Evolutionary conservation across 306 rosid species (phyloP).

Genomic region (Quercus suber): DNA sequence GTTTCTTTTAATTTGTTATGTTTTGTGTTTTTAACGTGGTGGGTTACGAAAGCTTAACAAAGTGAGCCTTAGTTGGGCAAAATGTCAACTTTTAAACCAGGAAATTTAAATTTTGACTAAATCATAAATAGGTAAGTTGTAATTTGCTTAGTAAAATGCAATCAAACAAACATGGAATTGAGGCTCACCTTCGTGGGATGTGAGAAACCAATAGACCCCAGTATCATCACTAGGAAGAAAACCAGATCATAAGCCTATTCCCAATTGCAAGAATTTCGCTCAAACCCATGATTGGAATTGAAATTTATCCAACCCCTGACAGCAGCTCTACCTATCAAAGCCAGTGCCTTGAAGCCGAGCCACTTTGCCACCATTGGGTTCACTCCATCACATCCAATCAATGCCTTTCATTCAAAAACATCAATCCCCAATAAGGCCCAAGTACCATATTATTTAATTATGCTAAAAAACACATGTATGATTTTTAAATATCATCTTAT

Average conservation of each 20-base stretch:
- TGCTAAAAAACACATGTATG: too few relatives aligned
- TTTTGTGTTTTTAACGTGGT: too few relatives aligned
- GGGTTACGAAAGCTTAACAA: too few relatives aligned
- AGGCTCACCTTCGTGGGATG: slow-evolving; percentile 47
- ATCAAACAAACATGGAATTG: not conserved
- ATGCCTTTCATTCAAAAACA: slow-evolving; percentile 32
- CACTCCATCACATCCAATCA: slow-evolving; percentile 88
- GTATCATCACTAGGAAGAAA: slow-evolving; percentile 42
- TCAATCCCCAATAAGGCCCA: not conserved
- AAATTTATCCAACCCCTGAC: slow-evolving; percentile 42
- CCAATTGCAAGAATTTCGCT: slow-evolving; percentile 35
- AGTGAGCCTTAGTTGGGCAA: too few relatives aligned
- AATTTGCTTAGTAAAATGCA: not conserved
- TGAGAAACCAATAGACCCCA: slow-evolving; percentile 49
- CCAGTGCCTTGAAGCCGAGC: slow-evolving; percentile 54
- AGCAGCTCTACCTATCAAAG: slow-evolving; percentile 43
- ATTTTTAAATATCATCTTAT: too few relatives aligned
- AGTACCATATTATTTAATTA: too few relatives aligned
- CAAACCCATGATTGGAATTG: slow-evolving; percentile 30
- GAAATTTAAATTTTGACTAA: too few relatives aligned
- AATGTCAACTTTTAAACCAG: too few relatives aligned
- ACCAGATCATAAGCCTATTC: slow-evolving; percentile 54
- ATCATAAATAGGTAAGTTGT: too few relatives aligned
- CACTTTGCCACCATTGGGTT: slow-evolving; percentile 71
- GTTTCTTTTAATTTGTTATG: too few relatives aligned